Evolutionary conservation across 2,329 filamentous ascomycete species (phyloP).

Genomic region (Xylaria polymorpha): DNA sequence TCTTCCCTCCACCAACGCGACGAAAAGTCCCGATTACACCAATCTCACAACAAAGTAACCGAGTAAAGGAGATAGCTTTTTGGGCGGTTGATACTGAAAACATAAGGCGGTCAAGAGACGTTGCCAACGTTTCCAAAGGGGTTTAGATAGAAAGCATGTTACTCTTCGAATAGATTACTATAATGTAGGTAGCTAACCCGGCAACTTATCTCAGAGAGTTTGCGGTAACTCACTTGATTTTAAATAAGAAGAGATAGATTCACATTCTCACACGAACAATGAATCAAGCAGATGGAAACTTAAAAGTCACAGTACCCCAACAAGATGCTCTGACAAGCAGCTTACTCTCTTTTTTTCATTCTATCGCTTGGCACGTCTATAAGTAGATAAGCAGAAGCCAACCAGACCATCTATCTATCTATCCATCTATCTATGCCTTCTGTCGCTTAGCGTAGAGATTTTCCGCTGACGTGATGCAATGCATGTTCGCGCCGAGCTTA

Average conservation of each 20-base stretch:
- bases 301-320: background rate
- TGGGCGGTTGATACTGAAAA: too few relatives aligned
- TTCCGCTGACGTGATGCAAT: constrained; percentile 87
- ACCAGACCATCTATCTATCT: background rate
- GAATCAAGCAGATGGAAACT: background rate
- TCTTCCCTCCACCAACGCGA: too few relatives aligned
- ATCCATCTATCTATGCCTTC: constrained; percentile 39
- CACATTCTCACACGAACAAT: background rate
- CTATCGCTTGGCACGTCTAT: constrained; percentile 19
- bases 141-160: background rate
- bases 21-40: too few relatives aligned
- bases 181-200: too few relatives aligned
- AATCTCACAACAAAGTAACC: too few relatives aligned
- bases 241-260: background rate
- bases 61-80: too few relatives aligned
- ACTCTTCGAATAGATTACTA: background rate
- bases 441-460: constrained; percentile 63
- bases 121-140: too few relatives aligned
- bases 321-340: background rate
- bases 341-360: constrained; percentile 8
- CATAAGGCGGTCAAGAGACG: too few relatives aligned
- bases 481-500: constrained; percentile 90
- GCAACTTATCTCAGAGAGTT: too few relatives aligned
- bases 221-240: too few relatives aligned
- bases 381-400: background rate